These are phyloP conservation scores for Debaryomycetaceae sp. DNA, from an alignment of 1,139 yeast genomes.

Conservation along the genomic window DNA sequence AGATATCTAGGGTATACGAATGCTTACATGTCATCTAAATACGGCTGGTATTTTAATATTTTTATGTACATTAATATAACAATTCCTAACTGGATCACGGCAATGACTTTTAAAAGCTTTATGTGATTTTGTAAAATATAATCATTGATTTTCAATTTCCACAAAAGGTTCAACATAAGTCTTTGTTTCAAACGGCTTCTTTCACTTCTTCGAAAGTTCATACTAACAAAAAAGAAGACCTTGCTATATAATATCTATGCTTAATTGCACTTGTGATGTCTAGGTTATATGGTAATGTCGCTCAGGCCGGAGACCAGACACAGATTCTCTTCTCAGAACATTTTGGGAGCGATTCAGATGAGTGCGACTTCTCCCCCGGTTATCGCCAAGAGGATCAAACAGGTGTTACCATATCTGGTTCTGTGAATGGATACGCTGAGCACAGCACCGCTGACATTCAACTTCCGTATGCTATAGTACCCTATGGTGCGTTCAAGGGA, in stretches of 20 bases:
- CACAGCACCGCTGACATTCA: not conserved
- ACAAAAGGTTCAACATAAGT: not conserved
- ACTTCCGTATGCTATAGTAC: not conserved
- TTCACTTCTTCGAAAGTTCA: no score
- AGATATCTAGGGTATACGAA: slow-evolving; percentile 3
- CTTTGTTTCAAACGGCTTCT: not conserved
- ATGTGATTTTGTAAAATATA: not conserved
- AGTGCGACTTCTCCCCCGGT: not conserved
- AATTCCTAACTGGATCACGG: not conserved
- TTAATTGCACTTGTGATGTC: not conserved
- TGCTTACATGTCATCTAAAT: not conserved
- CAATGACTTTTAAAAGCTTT: not conserved
- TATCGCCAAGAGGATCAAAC: not conserved
- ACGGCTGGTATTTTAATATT: not conserved
- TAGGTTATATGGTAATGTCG: not conserved
- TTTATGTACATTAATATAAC: slow-evolving; percentile 8
- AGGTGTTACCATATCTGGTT: not conserved
- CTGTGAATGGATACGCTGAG: not conserved
- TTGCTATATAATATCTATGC: not conserved
- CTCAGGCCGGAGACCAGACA: not conserved
- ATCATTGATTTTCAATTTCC: not conserved
- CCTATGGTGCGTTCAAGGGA: slow-evolving; percentile 16
- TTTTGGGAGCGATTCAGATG: not conserved
- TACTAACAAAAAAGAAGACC: not conserved
- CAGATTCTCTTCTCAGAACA: not conserved